Conservation (phyloP, 2,329 filamentous ascomycete genomes). For the Pochonia chlamydosporia region DNA sequence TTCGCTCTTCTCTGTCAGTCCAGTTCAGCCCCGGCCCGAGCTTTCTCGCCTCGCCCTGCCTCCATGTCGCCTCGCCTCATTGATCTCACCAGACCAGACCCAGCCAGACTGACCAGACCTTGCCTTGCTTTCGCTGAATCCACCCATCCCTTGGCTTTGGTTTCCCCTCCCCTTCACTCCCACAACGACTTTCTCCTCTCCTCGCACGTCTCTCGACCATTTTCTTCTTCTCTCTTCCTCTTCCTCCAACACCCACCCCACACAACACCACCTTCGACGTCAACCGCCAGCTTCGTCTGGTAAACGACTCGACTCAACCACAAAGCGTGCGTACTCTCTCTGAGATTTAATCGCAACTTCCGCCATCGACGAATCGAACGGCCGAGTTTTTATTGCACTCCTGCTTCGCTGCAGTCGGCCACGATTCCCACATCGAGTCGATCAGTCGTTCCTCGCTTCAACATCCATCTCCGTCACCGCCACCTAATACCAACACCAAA, state of each 20-base stretch:
- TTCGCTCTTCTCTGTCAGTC: background rate
- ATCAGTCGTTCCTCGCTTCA: background rate
- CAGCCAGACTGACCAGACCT: too few relatives aligned
- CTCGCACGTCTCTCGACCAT: conserved; percentile 1
- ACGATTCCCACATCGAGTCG: background rate
- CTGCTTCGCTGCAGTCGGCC: background rate
- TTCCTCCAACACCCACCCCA: conserved; percentile 9
- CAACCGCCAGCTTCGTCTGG: conserved; percentile 6
- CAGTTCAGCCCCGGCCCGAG: background rate
- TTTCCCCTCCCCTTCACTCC: background rate
- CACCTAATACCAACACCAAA: background rate
- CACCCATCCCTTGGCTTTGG: background rate
- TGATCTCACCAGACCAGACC: too few relatives aligned
- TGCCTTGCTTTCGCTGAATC: too few relatives aligned
- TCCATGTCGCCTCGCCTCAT: too few relatives aligned
- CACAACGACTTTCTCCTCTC: background rate
- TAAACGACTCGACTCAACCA: conserved; percentile 1
- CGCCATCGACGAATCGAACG: background rate
- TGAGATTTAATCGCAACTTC: background rate
- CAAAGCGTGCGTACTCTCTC: conserved; percentile 1
- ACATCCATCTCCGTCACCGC: conserved; percentile 1
- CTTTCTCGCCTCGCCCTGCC: background rate
- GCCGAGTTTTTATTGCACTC: background rate
- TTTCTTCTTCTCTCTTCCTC: conserved; percentile 10
- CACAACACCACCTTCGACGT: conserved; percentile 7